These are phyloP conservation scores for Syzygium oleosum DNA, from an alignment of 345 rosid genomes.

Conservation along the genomic window DNA sequence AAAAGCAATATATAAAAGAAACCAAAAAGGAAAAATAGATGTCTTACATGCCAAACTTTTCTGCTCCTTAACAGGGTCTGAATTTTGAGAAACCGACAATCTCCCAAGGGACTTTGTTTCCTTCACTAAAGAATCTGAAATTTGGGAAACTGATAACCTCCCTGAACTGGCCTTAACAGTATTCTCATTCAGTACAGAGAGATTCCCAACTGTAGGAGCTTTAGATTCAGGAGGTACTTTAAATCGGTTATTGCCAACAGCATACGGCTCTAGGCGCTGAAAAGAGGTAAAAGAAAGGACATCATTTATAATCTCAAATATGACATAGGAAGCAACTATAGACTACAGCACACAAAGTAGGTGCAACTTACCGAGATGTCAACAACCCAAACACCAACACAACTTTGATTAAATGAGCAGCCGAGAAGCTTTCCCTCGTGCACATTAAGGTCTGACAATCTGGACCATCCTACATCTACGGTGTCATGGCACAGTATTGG, in stretches of 20 bases:
- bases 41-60: constrained; percentile 46
- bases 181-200: constrained; percentile 48
- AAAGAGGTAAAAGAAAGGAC: not conserved
- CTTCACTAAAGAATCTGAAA: constrained; percentile 40
- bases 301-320: not conserved
- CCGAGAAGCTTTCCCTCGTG: constrained; percentile 98
- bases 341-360: not conserved
- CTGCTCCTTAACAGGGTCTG: constrained; percentile 66
- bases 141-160: constrained; percentile 11
- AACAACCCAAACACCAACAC: constrained; percentile 99
- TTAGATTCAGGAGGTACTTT: constrained; percentile 60
- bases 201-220: constrained; percentile 45
- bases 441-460: constrained; percentile 86
- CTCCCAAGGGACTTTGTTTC: constrained; percentile 80
- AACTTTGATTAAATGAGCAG: constrained; percentile 95
- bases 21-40: not conserved
- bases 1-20: constrained; percentile 1
- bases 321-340: constrained; percentile 4
- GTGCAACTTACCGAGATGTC: constrained; percentile 71
- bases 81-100: constrained; percentile 75
- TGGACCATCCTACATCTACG: constrained; percentile 99
- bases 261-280: constrained; percentile 76
- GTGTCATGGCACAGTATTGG: constrained; percentile 82
- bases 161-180: constrained; percentile 8
- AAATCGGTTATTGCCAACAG: constrained; percentile 33